Evolutionary conservation across 2,329 filamentous ascomycete genomes (phyloP).

Genomic region (Plectosphaerella sp.): DNA sequence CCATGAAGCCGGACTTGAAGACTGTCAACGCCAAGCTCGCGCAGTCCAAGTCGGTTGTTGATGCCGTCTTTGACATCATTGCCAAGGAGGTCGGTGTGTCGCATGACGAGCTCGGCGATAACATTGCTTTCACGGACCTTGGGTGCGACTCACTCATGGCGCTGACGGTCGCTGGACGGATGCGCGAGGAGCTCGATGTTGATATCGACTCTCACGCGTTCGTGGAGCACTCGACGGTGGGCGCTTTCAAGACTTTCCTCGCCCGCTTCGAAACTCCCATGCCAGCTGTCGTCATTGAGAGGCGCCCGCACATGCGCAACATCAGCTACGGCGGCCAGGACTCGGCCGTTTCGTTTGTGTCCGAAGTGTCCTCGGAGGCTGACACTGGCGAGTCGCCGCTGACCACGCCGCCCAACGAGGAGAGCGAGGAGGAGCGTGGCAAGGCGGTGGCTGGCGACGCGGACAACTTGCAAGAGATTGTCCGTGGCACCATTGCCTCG

Average conservation of each 20-base stretch:
- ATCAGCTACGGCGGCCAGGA: constrained; percentile 18
- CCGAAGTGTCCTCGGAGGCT: constrained; percentile 38
- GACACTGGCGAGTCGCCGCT: constrained; percentile 41
- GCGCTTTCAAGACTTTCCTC: constrained; percentile 43
- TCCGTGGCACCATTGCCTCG: constrained; percentile 63
- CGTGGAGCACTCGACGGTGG: constrained; percentile 50
- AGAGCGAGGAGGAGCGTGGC: constrained; percentile 43
- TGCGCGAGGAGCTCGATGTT: constrained; percentile 54
- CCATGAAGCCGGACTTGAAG: constrained; percentile 40
- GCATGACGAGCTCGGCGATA: constrained; percentile 50
- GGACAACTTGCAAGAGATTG: constrained; percentile 42
- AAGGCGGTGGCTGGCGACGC: constrained; percentile 34
- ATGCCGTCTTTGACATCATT: constrained; percentile 46
- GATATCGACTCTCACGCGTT: constrained; percentile 49
- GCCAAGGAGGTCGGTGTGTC: constrained; percentile 52
- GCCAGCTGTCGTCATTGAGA: neutral
- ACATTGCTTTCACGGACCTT: constrained; percentile 51
- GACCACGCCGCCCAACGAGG: constrained; percentile 45
- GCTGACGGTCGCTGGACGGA: constrained; percentile 50
- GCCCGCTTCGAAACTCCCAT: constrained; percentile 26
- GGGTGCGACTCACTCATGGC: constrained; percentile 60
- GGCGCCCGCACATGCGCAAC: constrained; percentile 8
- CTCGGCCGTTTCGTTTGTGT: constrained; percentile 29
- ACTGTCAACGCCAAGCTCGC: constrained; percentile 47
- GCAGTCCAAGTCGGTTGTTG: constrained; percentile 33